Conservation (phyloP, 805 yeast genomes). For the Sugiyamaella smithiae region DNA sequence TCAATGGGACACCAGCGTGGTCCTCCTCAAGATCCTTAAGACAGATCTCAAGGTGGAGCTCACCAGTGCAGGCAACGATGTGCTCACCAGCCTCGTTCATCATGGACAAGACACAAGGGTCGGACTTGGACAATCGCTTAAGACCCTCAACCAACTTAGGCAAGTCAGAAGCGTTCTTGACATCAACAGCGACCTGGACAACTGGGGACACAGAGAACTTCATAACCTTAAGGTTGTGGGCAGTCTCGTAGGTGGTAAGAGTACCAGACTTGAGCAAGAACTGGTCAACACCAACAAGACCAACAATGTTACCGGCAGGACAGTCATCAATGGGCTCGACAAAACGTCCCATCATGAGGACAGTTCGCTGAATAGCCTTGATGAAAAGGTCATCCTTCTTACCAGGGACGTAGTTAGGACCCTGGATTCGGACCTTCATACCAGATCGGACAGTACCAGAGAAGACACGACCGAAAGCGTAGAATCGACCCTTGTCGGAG, state of each 20-base stretch:
- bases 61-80: conserved; percentile 99
- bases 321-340: conserved; percentile 98
- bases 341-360: conserved; percentile 98
- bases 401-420: conserved; percentile 99
- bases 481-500: conserved; percentile 99
- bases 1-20: conserved; percentile 99
- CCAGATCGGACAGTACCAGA: conserved; percentile 99
- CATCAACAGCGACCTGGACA: conserved; percentile 99
- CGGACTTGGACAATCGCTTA: conserved; percentile 99
- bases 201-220: conserved; percentile 99
- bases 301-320: conserved; percentile 99
- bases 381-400: conserved; percentile 96
- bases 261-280: conserved; percentile 99
- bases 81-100: conserved; percentile 98
- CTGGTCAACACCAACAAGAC: conserved; percentile 99
- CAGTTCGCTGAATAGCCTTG: conserved; percentile 98
- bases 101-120: conserved; percentile 91
- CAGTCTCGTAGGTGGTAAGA: conserved; percentile 90
- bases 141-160: conserved; percentile 99
- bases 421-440: conserved; percentile 99
- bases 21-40: conserved; percentile 92
- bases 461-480: conserved; percentile 99
- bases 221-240: conserved; percentile 99
- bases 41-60: conserved; percentile 98
- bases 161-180: conserved; percentile 98